A percentile compares a stretch with the other conserved stretches of the same genome.
Conservation (phyloP, 2,329 filamentous ascomycete genomes). For the Pseudogymnoascus sp. region DNA sequence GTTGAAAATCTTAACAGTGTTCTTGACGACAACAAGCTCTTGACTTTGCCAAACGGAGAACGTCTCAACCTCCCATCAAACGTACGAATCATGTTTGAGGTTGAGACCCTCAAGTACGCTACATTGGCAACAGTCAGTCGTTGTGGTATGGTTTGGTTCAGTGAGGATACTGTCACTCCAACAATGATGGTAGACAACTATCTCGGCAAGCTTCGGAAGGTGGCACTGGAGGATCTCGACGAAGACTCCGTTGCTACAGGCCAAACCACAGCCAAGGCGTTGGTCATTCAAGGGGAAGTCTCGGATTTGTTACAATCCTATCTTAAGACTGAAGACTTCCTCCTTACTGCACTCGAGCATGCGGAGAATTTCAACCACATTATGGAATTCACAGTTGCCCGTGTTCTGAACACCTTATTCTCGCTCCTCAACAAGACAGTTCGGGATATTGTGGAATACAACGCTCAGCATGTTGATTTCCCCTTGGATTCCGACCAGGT, state of each 20-base stretch:
- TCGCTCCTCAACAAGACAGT: constrained; percentile 92
- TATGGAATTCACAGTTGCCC: constrained; percentile 93
- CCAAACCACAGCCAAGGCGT: constrained; percentile 68
- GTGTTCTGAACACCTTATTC: constrained; percentile 87
- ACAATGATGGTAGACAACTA: constrained; percentile 92
- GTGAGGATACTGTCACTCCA: constrained; percentile 90
- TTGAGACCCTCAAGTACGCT: constrained; percentile 94
- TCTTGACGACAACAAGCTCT: constrained; percentile 95
- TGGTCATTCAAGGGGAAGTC: constrained; percentile 71
- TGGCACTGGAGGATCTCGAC: constrained; percentile 89
- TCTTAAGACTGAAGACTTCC: constrained; percentile 72
- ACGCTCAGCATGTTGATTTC: constrained; percentile 89
- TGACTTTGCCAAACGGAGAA: constrained; percentile 95
- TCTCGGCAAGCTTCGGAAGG: constrained; percentile 71
- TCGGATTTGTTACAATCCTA: constrained; percentile 73
- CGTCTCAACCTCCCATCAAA: constrained; percentile 90
- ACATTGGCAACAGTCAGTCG: constrained; percentile 98
- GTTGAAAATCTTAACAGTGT: constrained; percentile 99
- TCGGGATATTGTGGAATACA: constrained; percentile 90
- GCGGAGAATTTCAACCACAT: constrained; percentile 83
- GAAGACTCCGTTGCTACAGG: constrained; percentile 78
- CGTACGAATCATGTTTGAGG: constrained; percentile 99
- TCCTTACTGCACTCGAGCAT: constrained; percentile 68
- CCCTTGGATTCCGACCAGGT: constrained; percentile 84
- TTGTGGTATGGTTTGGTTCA: constrained; percentile 99